Conservation (phyloP, 1,284 basidiomycete genomes). For the Hemileia vastatrix region DNA sequence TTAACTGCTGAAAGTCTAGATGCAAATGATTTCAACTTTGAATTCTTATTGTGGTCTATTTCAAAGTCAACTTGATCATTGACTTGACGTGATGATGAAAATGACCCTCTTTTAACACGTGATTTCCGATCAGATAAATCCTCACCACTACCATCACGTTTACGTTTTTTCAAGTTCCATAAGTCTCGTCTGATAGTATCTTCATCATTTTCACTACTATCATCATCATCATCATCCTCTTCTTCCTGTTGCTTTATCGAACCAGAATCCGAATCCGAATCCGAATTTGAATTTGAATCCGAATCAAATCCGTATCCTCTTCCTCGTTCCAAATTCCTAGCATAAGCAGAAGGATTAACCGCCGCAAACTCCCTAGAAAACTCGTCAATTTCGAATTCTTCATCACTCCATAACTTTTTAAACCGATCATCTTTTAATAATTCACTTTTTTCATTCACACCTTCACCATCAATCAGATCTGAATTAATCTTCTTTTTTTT, state of each 20-base stretch:
- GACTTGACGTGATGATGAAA: conserved; percentile 1
- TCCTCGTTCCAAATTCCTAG: background rate
- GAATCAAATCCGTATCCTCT: background rate
- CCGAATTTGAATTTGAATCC: background rate
- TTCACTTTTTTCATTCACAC: conserved; percentile 27
- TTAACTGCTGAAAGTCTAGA: conserved; percentile 3
- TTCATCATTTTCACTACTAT: conserved; percentile 23
- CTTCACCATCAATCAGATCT: conserved; percentile 29
- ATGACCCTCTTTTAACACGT: background rate
- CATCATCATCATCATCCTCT: background rate
- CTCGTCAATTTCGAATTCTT: conserved; percentile 90
- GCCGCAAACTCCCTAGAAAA: conserved; percentile 73
- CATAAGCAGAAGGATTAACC: conserved; percentile 82
- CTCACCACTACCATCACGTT: background rate
- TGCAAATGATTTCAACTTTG: conserved; percentile 6
- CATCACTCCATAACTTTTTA: conserved; percentile 79
- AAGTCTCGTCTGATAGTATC: conserved; percentile 12
- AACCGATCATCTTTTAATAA: conserved; percentile 83
- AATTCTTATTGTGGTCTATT: background rate
- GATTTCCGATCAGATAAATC: background rate
- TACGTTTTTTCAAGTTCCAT: background rate
- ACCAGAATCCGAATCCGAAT: background rate
- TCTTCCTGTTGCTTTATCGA: conserved; percentile 3
- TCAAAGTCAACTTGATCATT: conserved; percentile 3
- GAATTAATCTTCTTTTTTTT: conserved; percentile 43